Percentiles rank a stretch among this genome's conserved stretches.
These are phyloP conservation scores for Pyrus hybrid DNA, from an alignment of 331 rosid genomes.

Conservation along the genomic window DNA sequence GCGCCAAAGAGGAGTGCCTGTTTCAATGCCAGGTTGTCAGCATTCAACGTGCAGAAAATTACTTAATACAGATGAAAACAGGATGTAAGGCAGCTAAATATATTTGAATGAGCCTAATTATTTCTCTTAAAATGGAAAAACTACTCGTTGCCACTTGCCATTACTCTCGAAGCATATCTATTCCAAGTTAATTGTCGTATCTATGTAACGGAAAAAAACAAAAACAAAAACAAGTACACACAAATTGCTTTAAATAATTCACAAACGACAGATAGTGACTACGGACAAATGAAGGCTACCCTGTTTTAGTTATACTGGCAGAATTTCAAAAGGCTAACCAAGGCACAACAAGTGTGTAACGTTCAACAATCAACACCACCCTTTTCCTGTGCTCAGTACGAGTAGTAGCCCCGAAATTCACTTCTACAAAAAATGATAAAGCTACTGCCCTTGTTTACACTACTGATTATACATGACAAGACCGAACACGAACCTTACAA, in stretches of 20 bases:
- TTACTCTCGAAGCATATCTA: conserved; percentile 1
- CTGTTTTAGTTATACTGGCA: neutral
- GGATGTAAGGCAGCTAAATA: conserved; percentile 8
- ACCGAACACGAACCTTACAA: neutral
- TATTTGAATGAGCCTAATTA: neutral
- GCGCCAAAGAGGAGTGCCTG: conserved; percentile 99
- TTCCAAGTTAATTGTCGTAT: neutral
- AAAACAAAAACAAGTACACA: neutral
- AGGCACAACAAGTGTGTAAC: neutral
- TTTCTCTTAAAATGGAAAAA: neutral
- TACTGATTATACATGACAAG: neutral
- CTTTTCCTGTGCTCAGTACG: neutral
- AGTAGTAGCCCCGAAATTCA: conserved; percentile 9
- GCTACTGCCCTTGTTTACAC: conserved; percentile 4
- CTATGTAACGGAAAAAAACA: neutral
- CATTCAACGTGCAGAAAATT: conserved; percentile 4
- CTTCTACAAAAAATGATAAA: neutral
- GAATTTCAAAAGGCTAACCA: neutral
- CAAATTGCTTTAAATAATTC: neutral
- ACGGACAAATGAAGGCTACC: neutral
- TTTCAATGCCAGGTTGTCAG: conserved; percentile 39
- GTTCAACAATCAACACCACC: neutral
- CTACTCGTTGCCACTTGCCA: neutral
- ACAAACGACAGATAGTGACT: neutral
- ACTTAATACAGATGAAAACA: conserved; percentile 1